Percentiles rank a stretch among this genome's conserved stretches.
These are phyloP conservation scores for Symbiodinium pilosum DNA, from an alignment of 73 alveolate genomes.

Conservation along the genomic window DNA sequence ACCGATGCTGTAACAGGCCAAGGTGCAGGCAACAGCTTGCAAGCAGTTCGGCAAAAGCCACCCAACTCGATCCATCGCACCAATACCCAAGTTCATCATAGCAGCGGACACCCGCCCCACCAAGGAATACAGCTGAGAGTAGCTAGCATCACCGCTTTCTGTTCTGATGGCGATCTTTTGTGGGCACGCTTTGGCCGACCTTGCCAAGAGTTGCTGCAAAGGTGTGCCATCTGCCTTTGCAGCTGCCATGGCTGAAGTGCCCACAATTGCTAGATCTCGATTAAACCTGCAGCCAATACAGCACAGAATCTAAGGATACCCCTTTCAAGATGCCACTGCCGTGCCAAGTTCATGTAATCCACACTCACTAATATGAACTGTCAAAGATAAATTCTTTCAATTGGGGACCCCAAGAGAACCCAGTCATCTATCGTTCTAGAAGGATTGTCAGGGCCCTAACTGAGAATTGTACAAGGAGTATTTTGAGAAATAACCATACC, in stretches of 20 bases:
- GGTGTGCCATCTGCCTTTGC: background rate
- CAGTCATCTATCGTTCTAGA: no score
- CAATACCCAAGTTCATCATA: background rate
- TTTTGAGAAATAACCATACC: no score
- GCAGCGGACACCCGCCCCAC: conserved; percentile 35
- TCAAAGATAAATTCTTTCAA: no score
- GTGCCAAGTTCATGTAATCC: no score
- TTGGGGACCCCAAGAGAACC: no score
- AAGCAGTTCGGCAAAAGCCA: conserved; percentile 60
- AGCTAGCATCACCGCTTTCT: background rate
- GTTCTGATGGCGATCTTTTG: conserved; percentile 16
- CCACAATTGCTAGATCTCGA: no score
- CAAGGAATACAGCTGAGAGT: background rate
- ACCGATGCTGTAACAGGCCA: background rate
- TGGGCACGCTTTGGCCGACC: background rate
- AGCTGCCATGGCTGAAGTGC: background rate
- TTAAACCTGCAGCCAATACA: no score
- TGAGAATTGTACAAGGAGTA: background rate
- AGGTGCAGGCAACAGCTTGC: conserved; percentile 17
- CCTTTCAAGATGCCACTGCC: no score
- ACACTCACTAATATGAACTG: no score
- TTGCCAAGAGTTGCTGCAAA: background rate
- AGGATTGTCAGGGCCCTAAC: no score
- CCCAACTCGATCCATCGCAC: conserved; percentile 24
- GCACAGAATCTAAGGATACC: no score